Conservation (phyloP, 768 basidiomycete genomes). For the Boletus rufocinnamomeus region DNA sequence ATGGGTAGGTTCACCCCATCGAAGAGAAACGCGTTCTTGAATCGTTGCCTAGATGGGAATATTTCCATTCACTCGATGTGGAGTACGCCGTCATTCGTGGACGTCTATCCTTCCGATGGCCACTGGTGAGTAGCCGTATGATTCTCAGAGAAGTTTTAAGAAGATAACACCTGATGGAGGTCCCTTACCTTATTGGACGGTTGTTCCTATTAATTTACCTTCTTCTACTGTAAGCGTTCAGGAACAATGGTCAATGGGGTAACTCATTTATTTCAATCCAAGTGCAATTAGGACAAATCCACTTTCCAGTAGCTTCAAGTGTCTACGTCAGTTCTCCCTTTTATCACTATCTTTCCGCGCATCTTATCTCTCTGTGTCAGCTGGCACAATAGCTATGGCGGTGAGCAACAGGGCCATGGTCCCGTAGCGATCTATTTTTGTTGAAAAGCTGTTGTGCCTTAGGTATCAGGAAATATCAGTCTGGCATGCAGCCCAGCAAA, state of each 20-base stretch:
- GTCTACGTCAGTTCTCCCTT: constrained; percentile 23
- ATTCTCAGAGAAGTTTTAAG: background rate
- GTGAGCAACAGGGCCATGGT: constrained; percentile 13
- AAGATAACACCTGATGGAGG: constrained; percentile 5
- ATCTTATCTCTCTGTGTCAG: constrained; percentile 13
- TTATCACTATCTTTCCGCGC: background rate
- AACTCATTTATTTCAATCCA: background rate
- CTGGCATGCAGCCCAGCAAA: constrained; percentile 27
- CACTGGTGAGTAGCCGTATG: constrained; percentile 19
- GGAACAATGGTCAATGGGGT: background rate
- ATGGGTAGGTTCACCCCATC: constrained; percentile 18
- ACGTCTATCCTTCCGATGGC: constrained; percentile 28
- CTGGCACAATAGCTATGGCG: background rate
- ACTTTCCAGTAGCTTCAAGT: background rate
- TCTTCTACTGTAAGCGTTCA: constrained; percentile 16
- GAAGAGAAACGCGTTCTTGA: background rate
- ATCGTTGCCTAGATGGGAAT: constrained; percentile 27
- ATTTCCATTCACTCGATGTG: constrained; percentile 18
- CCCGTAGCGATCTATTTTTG: background rate
- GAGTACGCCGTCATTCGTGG: constrained; percentile 29
- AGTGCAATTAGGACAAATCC: constrained; percentile 8
- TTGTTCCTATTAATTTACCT: constrained; percentile 18
- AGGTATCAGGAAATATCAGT: constrained; percentile 20
- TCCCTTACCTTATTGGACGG: constrained; percentile 31
- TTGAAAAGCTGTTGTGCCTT: background rate